phyloP scores from a whole-genome alignment of 441 rosid genomes.

The Gossypium davidsonii region DNA sequence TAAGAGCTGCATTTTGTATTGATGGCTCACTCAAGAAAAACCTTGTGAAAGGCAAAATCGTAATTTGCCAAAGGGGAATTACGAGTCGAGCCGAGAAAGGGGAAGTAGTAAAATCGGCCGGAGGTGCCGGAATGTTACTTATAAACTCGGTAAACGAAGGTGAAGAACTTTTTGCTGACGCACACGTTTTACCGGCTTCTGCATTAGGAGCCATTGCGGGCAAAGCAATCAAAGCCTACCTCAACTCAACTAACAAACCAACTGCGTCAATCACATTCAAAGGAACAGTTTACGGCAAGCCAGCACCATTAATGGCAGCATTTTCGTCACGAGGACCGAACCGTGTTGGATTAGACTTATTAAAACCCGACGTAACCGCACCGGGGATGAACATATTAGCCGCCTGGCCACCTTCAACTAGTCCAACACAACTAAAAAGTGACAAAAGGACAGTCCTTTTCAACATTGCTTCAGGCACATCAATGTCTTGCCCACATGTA shows the following conservation, averaged over 20 bases:
- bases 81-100: slow-evolving; percentile 38
- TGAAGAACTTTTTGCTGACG: slow-evolving; percentile 50
- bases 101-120: slow-evolving; percentile 35
- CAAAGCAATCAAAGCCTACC: slow-evolving; percentile 23
- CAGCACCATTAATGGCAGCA: slow-evolving; percentile 33
- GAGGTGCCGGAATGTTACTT: slow-evolving; percentile 27
- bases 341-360: slow-evolving; percentile 35
- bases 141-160: slow-evolving; percentile 28
- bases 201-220: slow-evolving; percentile 25
- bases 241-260: slow-evolving; percentile 25
- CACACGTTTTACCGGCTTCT: slow-evolving; percentile 18
- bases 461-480: slow-evolving; percentile 56
- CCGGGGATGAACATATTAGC: slow-evolving; percentile 59
- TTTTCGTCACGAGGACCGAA: slow-evolving; percentile 67
- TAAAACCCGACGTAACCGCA: slow-evolving; percentile 58
- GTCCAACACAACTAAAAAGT: slow-evolving; percentile 34
- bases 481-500: slow-evolving; percentile 73
- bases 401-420: slow-evolving; percentile 48
- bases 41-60: slow-evolving; percentile 46
- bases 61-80: slow-evolving; percentile 29
- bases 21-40: slow-evolving; percentile 34
- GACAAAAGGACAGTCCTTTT: slow-evolving; percentile 49
- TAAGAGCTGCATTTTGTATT: not conserved
- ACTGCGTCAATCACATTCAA: slow-evolving; percentile 35
- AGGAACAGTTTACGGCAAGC: slow-evolving; percentile 37